A percentile compares a stretch with the other conserved stretches of the same genome.
Conservation (phyloP, 2,329 filamentous ascomycete genomes). For the Diaporthe caulivora region DNA sequence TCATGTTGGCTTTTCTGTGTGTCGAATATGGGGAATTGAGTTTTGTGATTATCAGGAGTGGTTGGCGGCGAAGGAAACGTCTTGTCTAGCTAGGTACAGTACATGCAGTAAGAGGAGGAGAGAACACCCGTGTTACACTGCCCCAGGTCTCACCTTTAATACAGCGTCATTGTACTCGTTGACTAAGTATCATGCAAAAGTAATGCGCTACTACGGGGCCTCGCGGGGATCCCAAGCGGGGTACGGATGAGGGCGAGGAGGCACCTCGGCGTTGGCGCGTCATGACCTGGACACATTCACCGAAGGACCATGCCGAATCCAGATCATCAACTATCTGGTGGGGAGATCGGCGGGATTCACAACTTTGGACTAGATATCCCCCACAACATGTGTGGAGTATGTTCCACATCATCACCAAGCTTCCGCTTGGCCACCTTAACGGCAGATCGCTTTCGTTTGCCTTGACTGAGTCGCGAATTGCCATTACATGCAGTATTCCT, state of each 20-base stretch:
- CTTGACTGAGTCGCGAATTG: neutral
- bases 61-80: neutral
- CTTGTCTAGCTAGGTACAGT: no score
- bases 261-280: neutral
- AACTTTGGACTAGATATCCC: no score
- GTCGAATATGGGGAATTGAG: neutral
- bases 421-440: neutral
- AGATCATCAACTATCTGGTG: neutral
- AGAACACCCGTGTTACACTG: neutral
- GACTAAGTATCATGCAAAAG: neutral
- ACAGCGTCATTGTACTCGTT: conserved; percentile 4
- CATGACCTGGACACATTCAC: conserved; percentile 1
- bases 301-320: neutral
- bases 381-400: neutral
- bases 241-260: conserved; percentile 16
- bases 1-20: conserved; percentile 17
- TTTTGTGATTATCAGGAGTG: neutral
- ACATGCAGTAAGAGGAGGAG: conserved; percentile 7
- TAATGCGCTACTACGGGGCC: neutral
- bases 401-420: neutral
- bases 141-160: neutral
- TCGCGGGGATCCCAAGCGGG: conserved; percentile 16
- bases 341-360: neutral
- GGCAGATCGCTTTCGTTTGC: neutral
- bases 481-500: neutral